Conservation (phyloP, 2,329 filamentous ascomycete genomes). For the Aspergillus latus region DNA sequence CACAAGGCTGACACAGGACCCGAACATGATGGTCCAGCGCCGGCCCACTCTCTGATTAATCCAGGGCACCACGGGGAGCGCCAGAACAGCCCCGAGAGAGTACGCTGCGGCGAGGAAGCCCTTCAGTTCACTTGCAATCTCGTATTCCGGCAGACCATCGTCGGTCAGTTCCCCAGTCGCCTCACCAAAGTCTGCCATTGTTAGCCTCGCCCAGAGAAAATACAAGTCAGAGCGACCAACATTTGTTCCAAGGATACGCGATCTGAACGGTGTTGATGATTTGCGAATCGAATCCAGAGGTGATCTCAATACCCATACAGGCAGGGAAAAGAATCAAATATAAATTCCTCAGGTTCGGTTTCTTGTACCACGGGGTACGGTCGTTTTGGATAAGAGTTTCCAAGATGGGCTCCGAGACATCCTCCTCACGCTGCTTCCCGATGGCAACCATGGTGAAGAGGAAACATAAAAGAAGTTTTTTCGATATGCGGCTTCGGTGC, state of each 20-base stretch:
- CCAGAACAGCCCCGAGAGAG: conserved; percentile 59
- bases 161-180: conserved; percentile 20
- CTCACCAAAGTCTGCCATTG: conserved; percentile 23
- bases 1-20: conserved; percentile 55
- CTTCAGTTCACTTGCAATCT: conserved; percentile 25
- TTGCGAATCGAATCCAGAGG: conserved; percentile 58
- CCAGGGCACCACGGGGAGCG: conserved; percentile 58
- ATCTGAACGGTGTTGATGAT: conserved; percentile 50
- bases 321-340: conserved; percentile 61
- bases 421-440: conserved; percentile 26
- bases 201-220: conserved; percentile 10
- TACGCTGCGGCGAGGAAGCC: conserved; percentile 62
- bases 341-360: conserved; percentile 58
- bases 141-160: conserved; percentile 21
- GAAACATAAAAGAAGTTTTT: neutral
- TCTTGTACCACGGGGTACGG: conserved; percentile 55
- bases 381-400: conserved; percentile 32
- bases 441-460: conserved; percentile 21
- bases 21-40: conserved; percentile 58
- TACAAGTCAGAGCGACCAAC: conserved; percentile 17
- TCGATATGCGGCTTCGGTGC: no score
- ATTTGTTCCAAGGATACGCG: conserved; percentile 40
- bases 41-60: conserved; percentile 58
- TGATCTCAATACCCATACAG: conserved; percentile 64
- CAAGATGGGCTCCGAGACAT: conserved; percentile 26